Percentiles rank a stretch among this genome's conserved stretches.
These are phyloP conservation scores for Heterobasidion irregulare DNA, from an alignment of 1,284 basidiomycete species.

Conservation along the genomic window DNA sequence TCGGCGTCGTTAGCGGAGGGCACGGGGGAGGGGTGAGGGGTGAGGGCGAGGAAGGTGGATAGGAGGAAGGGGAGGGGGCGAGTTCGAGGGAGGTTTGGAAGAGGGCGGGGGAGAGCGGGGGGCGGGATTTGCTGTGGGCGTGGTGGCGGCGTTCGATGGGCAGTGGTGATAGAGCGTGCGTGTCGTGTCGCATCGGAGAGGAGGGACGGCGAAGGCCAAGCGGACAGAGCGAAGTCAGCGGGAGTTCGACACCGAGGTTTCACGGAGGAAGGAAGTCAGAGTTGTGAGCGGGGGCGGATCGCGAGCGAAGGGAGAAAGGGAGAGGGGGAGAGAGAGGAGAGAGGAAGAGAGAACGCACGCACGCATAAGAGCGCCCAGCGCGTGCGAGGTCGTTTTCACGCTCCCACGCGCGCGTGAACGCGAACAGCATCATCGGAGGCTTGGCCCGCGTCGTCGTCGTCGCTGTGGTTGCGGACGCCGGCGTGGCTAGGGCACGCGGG, in stretches of 20 bases:
- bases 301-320: no score
- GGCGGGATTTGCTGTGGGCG: slow-evolving; percentile 41
- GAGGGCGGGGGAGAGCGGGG: slow-evolving; percentile 37
- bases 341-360: slow-evolving; percentile 12
- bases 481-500: not conserved
- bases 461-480: slow-evolving; percentile 4
- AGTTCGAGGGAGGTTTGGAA: slow-evolving; percentile 65
- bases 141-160: no score
- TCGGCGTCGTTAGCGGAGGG: not conserved
- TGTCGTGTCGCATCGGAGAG: no score
- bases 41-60: slow-evolving; percentile 32
- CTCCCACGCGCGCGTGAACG: slow-evolving; percentile 50
- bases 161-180: no score
- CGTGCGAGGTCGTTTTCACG: slow-evolving; percentile 25
- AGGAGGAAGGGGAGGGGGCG: slow-evolving; percentile 43
- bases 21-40: not conserved
- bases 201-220: not conserved
- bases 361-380: slow-evolving; percentile 49
- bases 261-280: no score
- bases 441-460: slow-evolving; percentile 9
- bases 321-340: not conserved
- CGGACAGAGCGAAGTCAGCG: no score
- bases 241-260: no score
- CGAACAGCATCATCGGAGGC: slow-evolving; percentile 42
- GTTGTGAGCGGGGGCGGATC: no score